A percentile compares a stretch with the other conserved stretches of the same genome.
These are phyloP conservation scores for Sporothrix pallida DNA, from an alignment of 2,329 filamentous ascomycete genomes.

Conservation along the genomic window DNA sequence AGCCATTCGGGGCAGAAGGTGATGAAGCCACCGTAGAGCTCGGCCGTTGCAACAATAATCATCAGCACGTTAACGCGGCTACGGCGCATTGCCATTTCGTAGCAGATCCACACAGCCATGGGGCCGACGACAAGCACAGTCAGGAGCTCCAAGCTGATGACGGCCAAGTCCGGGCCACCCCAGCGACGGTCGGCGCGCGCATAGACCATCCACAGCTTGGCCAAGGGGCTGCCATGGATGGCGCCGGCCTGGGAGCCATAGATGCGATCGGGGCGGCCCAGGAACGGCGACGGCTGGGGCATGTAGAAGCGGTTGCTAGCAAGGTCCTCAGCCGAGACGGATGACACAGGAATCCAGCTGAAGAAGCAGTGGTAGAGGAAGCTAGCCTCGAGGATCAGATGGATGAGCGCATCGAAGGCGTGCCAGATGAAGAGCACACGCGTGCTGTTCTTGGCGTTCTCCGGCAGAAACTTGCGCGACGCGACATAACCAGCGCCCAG, in stretches of 20 bases:
- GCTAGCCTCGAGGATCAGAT: constrained; percentile 87
- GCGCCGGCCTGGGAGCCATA: constrained; percentile 65
- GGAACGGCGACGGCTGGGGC: constrained; percentile 53
- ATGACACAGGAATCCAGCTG: constrained; percentile 52
- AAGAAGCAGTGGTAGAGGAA: constrained; percentile 97
- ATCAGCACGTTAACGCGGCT: constrained; percentile 65
- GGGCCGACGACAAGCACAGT: constrained; percentile 69
- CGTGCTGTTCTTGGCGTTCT: constrained; percentile 64
- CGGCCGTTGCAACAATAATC: constrained; percentile 67
- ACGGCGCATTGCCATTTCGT: constrained; percentile 57
- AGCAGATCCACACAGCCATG: constrained; percentile 64
- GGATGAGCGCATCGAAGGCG: constrained; percentile 87
- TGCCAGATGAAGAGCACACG: constrained; percentile 94
- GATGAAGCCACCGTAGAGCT: constrained; percentile 73
- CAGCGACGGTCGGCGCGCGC: constrained; percentile 67
- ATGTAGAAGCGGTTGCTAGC: constrained; percentile 50
- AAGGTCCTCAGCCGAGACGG: constrained; percentile 44
- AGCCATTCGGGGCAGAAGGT: constrained; percentile 75
- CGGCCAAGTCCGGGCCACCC: constrained; percentile 66
- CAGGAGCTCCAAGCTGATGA: constrained; percentile 68
- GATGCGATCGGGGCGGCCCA: constrained; percentile 55
- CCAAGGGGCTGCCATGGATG: constrained; percentile 54
- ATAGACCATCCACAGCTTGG: constrained; percentile 72
- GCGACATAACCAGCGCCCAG: constrained; percentile 56
- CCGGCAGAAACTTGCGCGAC: constrained; percentile 56